Evolutionary conservation across 208 protist species (phyloP).

Genomic region (Porcisia deanei): DNA sequence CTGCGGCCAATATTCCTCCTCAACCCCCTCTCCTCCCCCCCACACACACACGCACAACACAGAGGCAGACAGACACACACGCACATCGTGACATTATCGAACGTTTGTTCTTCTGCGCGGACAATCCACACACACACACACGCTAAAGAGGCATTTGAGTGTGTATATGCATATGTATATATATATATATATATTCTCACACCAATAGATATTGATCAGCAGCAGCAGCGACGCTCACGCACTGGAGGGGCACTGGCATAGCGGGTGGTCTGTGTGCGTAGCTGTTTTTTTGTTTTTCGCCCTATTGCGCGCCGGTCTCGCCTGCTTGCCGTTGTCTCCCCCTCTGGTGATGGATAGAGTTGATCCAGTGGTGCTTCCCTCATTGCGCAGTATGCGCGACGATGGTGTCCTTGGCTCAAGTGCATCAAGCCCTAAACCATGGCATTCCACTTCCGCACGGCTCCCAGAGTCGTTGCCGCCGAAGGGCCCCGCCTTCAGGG

Average conservation of each 20-base stretch:
- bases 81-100: not conserved
- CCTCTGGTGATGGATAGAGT: not conserved
- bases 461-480: not conserved
- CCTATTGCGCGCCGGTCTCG: not conserved
- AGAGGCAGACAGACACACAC: constrained; percentile 1
- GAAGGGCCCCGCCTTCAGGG: not conserved
- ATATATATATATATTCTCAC: too few species aligned
- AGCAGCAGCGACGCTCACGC: not conserved
- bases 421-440: not conserved
- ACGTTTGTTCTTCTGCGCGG: not conserved
- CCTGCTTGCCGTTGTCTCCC: not conserved
- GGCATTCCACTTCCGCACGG: not conserved
- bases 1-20: not conserved
- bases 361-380: not conserved
- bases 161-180: too few species aligned
- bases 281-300: not conserved
- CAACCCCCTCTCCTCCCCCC: not conserved
- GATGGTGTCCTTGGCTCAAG: not conserved
- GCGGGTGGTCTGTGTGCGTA: not conserved
- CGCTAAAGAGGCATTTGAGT: too few species aligned
- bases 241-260: not conserved
- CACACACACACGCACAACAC: not conserved
- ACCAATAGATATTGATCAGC: too few species aligned
- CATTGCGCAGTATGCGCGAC: not conserved
- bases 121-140: too few species aligned